phyloP scores from a whole-genome alignment of 1,284 basidiomycete species.

The Cryptococcus sp. region DNA sequence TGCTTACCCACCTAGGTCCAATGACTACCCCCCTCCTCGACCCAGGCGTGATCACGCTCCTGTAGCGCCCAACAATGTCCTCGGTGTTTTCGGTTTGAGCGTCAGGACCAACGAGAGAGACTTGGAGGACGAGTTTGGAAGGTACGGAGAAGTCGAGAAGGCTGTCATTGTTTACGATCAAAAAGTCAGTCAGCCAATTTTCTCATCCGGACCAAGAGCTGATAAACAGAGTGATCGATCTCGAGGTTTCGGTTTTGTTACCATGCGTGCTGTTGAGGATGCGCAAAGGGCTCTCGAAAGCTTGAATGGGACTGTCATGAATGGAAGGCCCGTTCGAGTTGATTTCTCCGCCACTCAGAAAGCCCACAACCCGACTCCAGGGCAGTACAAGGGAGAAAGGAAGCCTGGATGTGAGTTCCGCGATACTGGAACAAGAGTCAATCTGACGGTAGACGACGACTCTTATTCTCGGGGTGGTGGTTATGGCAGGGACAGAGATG shows the following conservation, averaged over 20 bases:
- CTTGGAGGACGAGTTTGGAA: slow-evolving; percentile 86
- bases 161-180: slow-evolving; percentile 99
- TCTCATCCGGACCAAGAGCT: neutral
- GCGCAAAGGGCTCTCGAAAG: slow-evolving; percentile 82
- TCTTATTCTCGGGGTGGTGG: slow-evolving; percentile 52
- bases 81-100: slow-evolving; percentile 94
- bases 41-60: slow-evolving; percentile 21
- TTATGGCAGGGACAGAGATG: slow-evolving; percentile 20
- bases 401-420: slow-evolving; percentile 50
- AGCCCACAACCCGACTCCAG: slow-evolving; percentile 92
- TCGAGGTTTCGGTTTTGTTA: slow-evolving; percentile 95
- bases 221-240: slow-evolving; percentile 77
- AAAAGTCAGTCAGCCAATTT: slow-evolving; percentile 77
- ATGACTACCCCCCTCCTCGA: slow-evolving; percentile 10
- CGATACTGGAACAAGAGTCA: slow-evolving; percentile 2
- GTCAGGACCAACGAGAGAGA: slow-evolving; percentile 92
- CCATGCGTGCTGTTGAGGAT: slow-evolving; percentile 82
- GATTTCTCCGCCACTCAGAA: slow-evolving; percentile 93
- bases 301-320: slow-evolving; percentile 88
- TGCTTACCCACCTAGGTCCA: too few species aligned
- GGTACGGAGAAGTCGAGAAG: slow-evolving; percentile 88
- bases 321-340: slow-evolving; percentile 92
- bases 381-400: slow-evolving; percentile 93
- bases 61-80: slow-evolving; percentile 79
- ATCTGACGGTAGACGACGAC: slow-evolving; percentile 49